phyloP scores from a whole-genome alignment of 2,329 filamentous ascomycete genomes.

The Scolecobasidium constrictum region DNA sequence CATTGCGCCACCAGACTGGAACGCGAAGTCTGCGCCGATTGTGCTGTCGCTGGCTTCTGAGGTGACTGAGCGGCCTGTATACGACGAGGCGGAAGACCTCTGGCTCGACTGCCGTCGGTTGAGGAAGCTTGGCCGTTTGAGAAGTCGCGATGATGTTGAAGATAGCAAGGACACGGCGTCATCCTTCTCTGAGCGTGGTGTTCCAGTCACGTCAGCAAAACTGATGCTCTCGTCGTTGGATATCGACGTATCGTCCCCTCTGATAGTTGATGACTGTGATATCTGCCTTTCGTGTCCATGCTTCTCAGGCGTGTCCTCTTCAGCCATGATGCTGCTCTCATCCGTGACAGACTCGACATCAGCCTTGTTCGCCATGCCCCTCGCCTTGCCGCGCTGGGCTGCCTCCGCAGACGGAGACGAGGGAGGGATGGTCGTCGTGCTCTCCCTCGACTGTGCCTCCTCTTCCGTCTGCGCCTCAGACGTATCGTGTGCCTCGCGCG shows the following conservation, averaged over 20 bases:
- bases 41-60: constrained; percentile 63
- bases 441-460: constrained; percentile 10
- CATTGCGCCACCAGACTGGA: constrained; percentile 66
- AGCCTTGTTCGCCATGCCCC: constrained; percentile 11
- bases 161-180: constrained; percentile 12
- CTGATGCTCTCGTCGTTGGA: neutral
- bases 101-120: constrained; percentile 45
- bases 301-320: constrained; percentile 1
- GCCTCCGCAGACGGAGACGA: constrained; percentile 34
- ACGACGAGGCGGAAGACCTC: constrained; percentile 47
- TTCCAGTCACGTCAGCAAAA: constrained; percentile 5
- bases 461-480: constrained; percentile 14
- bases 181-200: neutral
- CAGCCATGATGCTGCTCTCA: neutral
- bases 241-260: neutral
- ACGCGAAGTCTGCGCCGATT: constrained; percentile 65
- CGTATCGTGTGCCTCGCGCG: constrained; percentile 27
- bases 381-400: constrained; percentile 22
- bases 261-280: constrained; percentile 5
- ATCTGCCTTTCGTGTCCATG: neutral
- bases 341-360: neutral
- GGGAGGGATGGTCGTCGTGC: constrained; percentile 22
- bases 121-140: constrained; percentile 44
- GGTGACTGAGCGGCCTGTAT: constrained; percentile 40
- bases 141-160: constrained; percentile 19